These are phyloP conservation scores for Mycena citricolor DNA, from an alignment of 1,284 basidiomycete genomes.

Conservation along the genomic window DNA sequence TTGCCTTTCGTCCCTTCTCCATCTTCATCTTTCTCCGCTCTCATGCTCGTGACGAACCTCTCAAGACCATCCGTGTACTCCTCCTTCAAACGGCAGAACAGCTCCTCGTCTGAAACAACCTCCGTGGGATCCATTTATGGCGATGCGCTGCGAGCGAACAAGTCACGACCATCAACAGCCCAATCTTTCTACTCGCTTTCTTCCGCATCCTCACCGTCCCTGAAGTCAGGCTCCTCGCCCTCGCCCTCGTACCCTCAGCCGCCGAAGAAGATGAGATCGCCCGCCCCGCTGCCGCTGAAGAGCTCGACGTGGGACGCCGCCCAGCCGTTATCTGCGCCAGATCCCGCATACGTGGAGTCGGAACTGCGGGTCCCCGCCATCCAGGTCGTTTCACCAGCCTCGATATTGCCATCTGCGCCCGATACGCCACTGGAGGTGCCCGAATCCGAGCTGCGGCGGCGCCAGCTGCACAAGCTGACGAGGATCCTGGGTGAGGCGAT, in stretches of 20 bases:
- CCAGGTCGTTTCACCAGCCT: slow-evolving; percentile 3
- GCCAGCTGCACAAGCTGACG: slow-evolving; percentile 21
- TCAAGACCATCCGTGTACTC: background rate
- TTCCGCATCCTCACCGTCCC: slow-evolving; percentile 11
- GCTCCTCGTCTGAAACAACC: slow-evolving; percentile 7
- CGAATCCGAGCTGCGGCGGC: slow-evolving; percentile 17
- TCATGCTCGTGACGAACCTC: background rate
- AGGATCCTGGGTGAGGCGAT: slow-evolving; percentile 19
- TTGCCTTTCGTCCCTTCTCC: background rate
- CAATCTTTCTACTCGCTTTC: slow-evolving; percentile 14
- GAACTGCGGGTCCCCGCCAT: background rate
- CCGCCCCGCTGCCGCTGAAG: background rate
- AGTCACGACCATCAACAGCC: slow-evolving; percentile 9
- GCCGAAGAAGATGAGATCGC: too few species aligned
- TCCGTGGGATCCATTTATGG: slow-evolving; percentile 12
- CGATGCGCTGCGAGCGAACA: slow-evolving; percentile 6
- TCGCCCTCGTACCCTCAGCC: too few species aligned
- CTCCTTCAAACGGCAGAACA: slow-evolving; percentile 10
- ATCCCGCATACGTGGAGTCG: background rate
- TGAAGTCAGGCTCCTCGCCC: slow-evolving; percentile 12
- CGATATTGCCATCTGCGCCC: slow-evolving; percentile 9
- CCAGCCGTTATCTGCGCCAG: slow-evolving; percentile 8
- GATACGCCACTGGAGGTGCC: slow-evolving; percentile 16
- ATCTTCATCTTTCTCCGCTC: background rate
- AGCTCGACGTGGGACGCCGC: background rate